Evolutionary conservation across 257 asterid genomes (phyloP).

Genomic region (Solanum phureja): DNA sequence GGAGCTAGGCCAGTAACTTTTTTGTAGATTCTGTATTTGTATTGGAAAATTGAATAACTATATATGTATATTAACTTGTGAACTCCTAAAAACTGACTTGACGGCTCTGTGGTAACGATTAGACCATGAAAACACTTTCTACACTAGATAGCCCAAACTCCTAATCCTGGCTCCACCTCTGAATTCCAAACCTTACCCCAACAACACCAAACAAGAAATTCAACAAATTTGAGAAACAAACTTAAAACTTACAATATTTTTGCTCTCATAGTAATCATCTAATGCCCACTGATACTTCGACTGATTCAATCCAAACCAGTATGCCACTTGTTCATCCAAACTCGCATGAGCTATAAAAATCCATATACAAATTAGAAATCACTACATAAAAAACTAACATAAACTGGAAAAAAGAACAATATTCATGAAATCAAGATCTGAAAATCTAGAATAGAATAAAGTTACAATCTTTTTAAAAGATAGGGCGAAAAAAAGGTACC

Average conservation of each 20-base stretch:
- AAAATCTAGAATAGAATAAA: background rate
- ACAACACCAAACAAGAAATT: background rate
- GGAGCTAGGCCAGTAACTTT: too few relatives aligned
- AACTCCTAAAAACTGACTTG: too few relatives aligned
- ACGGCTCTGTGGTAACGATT: too few relatives aligned
- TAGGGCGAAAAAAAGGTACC: constrained; percentile 27
- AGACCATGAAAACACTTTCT: too few relatives aligned
- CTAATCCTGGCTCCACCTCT: too few relatives aligned
- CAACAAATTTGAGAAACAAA: background rate
- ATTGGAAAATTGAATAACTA: too few relatives aligned
- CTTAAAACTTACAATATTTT: constrained; percentile 37
- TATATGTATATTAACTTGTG: too few relatives aligned
- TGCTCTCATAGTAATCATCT: constrained; percentile 67
- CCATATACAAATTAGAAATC: background rate
- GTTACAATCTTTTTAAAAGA: background rate
- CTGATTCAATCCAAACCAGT: constrained; percentile 93
- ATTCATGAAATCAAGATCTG: background rate
- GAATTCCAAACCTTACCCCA: too few relatives aligned
- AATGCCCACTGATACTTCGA: constrained; percentile 97
- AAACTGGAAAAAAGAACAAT: too few relatives aligned
- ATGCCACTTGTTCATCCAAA: constrained; percentile 85
- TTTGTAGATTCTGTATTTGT: too few relatives aligned
- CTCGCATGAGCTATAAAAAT: constrained; percentile 56
- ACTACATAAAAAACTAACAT: too few relatives aligned
- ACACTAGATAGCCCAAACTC: too few relatives aligned